Base-by-base conservation (phyloP, 805 yeast species). In the Barnettozyma vustinii region DNA sequence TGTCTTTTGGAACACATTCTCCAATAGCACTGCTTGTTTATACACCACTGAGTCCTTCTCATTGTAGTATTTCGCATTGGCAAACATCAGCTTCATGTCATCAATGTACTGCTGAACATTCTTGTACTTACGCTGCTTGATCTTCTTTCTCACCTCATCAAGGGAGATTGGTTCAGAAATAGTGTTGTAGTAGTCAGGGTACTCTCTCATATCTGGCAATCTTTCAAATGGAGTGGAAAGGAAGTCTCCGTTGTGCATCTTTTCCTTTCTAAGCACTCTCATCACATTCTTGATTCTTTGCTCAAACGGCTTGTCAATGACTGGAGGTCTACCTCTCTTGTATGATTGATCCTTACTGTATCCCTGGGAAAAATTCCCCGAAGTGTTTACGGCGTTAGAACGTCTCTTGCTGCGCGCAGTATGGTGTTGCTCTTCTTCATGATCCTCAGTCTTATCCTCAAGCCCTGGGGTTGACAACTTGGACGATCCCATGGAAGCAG, bases 241-340 rank as follows among this genome's bases (percentile, higher is more conserved):
- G 33, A 76, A 70, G 42, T 73, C 74, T 12, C 74, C 74, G 40
- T 71, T 71, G 1, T 73, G 71, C 57, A 77, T 81, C 41, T 79
- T 76, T 51, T 85, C 83, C 61, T 87, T 87, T 60, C 90, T 87
- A 61, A 94, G 72, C 44, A 80, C 82, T 63, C 95, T 81, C 73
- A 94, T 69, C 36, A 94, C 83, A 56, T 88, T 82, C 65, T 92
- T 91, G 67, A 92, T 90, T 54, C 97, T 75, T 61, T 89, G 89
- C 67, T 94, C 97, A 65, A 85, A 91, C 6, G 96, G 96, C 62
- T 82, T 84, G 64, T 87, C 96, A 44, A 89, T 88, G 49, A 88
- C 84, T 2, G 96, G 96, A 5, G 97, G 96, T 58, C 96, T 76
- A 18, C 96, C 96, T 60, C 96, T 76, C 65, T 87, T 84, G 48